A percentile compares a stretch with the other conserved stretches of the same genome.
Conservation (phyloP, 1,284 basidiomycete species). For the Retiboletus flavoniger region DNA sequence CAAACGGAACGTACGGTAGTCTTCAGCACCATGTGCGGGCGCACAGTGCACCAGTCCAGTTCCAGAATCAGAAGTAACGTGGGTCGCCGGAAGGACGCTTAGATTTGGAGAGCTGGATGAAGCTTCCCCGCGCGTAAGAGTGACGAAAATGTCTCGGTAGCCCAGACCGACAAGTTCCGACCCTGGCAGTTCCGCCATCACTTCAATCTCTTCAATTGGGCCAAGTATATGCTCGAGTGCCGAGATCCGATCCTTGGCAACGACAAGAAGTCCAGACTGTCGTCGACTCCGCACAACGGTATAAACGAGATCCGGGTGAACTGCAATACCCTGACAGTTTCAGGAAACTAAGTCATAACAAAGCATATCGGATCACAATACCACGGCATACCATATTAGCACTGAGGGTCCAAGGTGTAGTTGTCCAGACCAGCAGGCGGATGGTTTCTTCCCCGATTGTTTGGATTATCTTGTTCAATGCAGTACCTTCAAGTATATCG, state of each 20-base stretch:
- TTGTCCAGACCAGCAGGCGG: slow-evolving; percentile 92
- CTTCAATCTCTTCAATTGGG: slow-evolving; percentile 34
- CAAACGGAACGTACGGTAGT: slow-evolving; percentile 74
- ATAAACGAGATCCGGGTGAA: slow-evolving; percentile 76
- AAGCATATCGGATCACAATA: background rate
- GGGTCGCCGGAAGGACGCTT: slow-evolving; percentile 54
- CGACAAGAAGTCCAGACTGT: slow-evolving; percentile 48
- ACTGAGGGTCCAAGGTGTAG: slow-evolving; percentile 96
- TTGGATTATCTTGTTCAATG: slow-evolving; percentile 18
- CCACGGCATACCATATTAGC: slow-evolving; percentile 80
- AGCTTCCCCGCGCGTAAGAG: slow-evolving; percentile 18
- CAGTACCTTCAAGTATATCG: slow-evolving; percentile 15
- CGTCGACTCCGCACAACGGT: slow-evolving; percentile 49
- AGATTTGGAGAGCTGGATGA: slow-evolving; percentile 6
- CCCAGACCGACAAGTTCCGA: slow-evolving; percentile 59
- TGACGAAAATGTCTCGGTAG: slow-evolving; percentile 71
- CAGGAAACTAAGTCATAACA: slow-evolving; percentile 3
- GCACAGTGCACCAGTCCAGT: slow-evolving; percentile 97
- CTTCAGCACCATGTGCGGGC: slow-evolving; percentile 93
- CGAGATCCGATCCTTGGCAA: slow-evolving; percentile 68
- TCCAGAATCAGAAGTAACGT: slow-evolving; percentile 88
- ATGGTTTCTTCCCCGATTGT: slow-evolving; percentile 33
- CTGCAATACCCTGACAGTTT: slow-evolving; percentile 73
- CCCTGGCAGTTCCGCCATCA: slow-evolving; percentile 56
- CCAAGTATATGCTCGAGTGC: slow-evolving; percentile 56